Evolutionary conservation across 2,329 filamentous ascomycete species (phyloP).

Genomic region (Trichoderma citrinoviride): DNA sequence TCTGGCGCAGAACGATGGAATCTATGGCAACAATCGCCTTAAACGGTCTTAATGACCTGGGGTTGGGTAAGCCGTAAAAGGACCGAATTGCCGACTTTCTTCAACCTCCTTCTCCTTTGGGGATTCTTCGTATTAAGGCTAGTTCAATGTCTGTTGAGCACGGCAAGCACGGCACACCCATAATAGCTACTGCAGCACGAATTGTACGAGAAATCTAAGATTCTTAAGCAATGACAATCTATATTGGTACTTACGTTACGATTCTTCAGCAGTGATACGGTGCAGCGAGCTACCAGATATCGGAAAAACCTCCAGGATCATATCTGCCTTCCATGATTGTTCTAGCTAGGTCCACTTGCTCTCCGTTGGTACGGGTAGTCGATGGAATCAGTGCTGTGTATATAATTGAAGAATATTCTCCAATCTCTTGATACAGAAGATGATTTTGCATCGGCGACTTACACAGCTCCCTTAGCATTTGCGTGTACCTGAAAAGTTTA

Average conservation of each 20-base stretch:
- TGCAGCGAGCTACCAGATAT: background rate
- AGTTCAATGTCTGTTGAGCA: background rate
- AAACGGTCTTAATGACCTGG: background rate
- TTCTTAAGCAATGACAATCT: background rate
- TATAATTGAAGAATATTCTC: background rate
- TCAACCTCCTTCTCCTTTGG: conserved; percentile 14
- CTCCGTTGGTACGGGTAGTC: background rate
- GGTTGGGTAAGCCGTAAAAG: background rate
- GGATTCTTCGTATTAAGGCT: background rate
- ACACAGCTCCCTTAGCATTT: background rate
- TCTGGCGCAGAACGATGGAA: background rate
- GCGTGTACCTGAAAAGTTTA: background rate
- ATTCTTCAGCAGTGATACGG: background rate
- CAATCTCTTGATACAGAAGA: background rate
- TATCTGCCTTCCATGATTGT: background rate
- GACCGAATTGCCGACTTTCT: conserved; percentile 12
- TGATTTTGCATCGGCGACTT: too few relatives aligned
- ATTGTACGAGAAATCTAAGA: background rate
- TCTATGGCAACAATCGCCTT: background rate
- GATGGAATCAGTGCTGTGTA: background rate
- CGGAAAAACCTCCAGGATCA: background rate
- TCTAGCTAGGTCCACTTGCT: background rate
- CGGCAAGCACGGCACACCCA: background rate
- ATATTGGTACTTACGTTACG: background rate
- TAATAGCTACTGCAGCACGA: background rate